These are phyloP conservation scores for Boletus fagicola DNA, from an alignment of 768 basidiomycete species.

Conservation along the genomic window DNA sequence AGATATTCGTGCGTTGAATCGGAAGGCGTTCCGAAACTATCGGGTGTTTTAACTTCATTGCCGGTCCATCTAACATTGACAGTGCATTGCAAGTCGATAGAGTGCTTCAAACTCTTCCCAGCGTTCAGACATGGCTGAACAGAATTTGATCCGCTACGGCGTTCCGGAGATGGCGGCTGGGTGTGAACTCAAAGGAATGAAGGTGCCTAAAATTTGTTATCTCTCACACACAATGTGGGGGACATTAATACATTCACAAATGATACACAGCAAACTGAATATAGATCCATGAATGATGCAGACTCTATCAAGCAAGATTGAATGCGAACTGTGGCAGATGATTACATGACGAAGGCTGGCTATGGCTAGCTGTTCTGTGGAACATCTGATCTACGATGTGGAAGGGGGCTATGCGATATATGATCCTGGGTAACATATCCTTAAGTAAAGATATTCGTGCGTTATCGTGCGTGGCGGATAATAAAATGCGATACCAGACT, in stretches of 20 bases:
- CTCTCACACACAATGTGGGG: too few relatives aligned
- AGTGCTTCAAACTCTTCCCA: too few relatives aligned
- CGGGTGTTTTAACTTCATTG: not conserved
- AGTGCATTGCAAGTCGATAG: too few relatives aligned
- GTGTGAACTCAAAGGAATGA: too few relatives aligned
- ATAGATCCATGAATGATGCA: too few relatives aligned
- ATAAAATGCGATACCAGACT: conserved; percentile 14
- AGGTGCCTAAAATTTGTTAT: too few relatives aligned
- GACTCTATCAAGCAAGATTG: too few relatives aligned
- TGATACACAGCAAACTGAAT: too few relatives aligned
- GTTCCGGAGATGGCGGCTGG: too few relatives aligned
- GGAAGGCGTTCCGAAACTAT: not conserved
- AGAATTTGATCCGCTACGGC: not conserved
- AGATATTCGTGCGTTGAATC: not conserved
- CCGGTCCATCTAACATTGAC: not conserved
- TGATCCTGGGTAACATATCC: conserved; percentile 10
- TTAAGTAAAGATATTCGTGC: conserved; percentile 5
- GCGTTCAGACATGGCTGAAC: not conserved
- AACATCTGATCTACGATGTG: conserved; percentile 9
- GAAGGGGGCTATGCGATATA: not conserved
- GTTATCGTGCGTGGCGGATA: not conserved
- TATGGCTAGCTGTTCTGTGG: not conserved
- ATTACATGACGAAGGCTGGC: not conserved
- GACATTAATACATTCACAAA: too few relatives aligned
- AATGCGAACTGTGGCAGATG: not conserved